These are phyloP conservation scores for Penstemon davidsonii DNA, from an alignment of 257 asterid species.

Conservation along the genomic window DNA sequence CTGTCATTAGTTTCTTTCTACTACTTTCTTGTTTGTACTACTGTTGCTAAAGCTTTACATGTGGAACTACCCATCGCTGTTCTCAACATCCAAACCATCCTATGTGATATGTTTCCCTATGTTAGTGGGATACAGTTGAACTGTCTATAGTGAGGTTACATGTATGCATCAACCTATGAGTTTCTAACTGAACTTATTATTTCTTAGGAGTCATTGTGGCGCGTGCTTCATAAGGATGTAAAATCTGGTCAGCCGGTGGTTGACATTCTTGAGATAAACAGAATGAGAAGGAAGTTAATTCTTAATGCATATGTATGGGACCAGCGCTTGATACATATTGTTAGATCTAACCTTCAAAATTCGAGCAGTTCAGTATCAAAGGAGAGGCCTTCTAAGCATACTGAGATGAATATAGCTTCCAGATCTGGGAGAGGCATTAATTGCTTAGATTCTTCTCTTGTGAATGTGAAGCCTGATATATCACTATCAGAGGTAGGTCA, in stretches of 20 bases:
- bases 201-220: slow-evolving; percentile 42
- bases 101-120: slow-evolving; percentile 14
- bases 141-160: slow-evolving; percentile 20
- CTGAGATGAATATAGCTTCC: slow-evolving; percentile 42
- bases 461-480: slow-evolving; percentile 45
- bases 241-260: slow-evolving; percentile 43
- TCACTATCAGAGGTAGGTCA: slow-evolving; percentile 36
- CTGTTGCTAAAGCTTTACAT: slow-evolving; percentile 14
- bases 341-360: slow-evolving; percentile 30
- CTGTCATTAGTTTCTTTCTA: slow-evolving; percentile 15
- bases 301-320: slow-evolving; percentile 57
- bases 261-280: slow-evolving; percentile 63
- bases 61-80: background rate
- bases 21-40: slow-evolving; percentile 9
- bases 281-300: slow-evolving; percentile 44
- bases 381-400: slow-evolving; percentile 43
- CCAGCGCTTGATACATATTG: slow-evolving; percentile 41
- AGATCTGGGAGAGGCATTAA: slow-evolving; percentile 57
- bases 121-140: slow-evolving; percentile 4
- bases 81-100: slow-evolving; percentile 14
- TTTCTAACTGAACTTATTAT: slow-evolving; percentile 3
- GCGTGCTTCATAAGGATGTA: slow-evolving; percentile 31
- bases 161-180: background rate
- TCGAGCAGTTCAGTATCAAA: slow-evolving; percentile 29
- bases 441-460: slow-evolving; percentile 64